Conservation (phyloP, 2,329 filamentous ascomycete species). For the Sporothrix pallida region DNA sequence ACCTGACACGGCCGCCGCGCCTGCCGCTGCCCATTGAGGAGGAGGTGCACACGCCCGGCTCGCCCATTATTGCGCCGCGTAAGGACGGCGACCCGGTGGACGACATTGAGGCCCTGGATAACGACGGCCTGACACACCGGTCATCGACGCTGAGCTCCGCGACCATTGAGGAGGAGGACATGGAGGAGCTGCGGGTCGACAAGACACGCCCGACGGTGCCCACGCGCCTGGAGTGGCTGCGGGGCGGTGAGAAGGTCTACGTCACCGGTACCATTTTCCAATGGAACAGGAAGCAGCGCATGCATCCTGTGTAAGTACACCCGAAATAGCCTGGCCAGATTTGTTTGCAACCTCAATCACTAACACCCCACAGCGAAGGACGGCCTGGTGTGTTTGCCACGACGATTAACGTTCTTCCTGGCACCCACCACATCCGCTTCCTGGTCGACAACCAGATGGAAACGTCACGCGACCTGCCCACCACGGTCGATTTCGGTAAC, state of each 20-base stretch:
- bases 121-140: constrained; percentile 56
- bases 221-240: constrained; percentile 83
- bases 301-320: constrained; percentile 77
- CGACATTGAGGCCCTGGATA: constrained; percentile 59
- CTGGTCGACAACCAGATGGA: constrained; percentile 93
- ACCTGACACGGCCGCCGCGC: constrained; percentile 76
- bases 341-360: constrained; percentile 6
- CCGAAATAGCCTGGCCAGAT: too few relatives aligned
- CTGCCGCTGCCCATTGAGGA: constrained; percentile 93
- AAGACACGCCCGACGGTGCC: constrained; percentile 80
- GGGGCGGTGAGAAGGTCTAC: constrained; percentile 86
- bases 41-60: constrained; percentile 86
- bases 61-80: constrained; percentile 79
- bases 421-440: constrained; percentile 96
- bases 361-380: constrained; percentile 52
- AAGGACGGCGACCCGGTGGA: constrained; percentile 62
- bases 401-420: constrained; percentile 81
- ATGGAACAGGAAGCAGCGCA: constrained; percentile 92
- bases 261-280: constrained; percentile 97
- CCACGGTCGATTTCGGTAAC: constrained; percentile 96
- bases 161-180: constrained; percentile 63
- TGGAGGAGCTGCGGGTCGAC: constrained; percentile 76
- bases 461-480: constrained; percentile 84
- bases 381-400: constrained; percentile 72
- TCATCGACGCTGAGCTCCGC: constrained; percentile 66